A percentile compares a stretch with the other conserved stretches of the same genome.
These are phyloP conservation scores for Raphanus hybrid DNA, from an alignment of 441 rosid species.

Conservation along the genomic window DNA sequence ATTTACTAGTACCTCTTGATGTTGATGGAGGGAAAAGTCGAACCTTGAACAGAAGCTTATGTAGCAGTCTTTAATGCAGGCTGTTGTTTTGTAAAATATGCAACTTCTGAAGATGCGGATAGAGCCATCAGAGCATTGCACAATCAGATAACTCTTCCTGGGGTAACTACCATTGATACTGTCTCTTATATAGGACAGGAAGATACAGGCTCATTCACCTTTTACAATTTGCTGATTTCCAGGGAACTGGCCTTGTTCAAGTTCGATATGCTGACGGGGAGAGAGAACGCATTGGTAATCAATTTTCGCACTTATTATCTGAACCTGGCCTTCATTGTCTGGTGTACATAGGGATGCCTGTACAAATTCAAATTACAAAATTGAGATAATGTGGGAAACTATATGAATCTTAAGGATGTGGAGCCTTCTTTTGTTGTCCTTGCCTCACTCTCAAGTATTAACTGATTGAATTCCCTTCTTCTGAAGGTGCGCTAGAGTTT, in stretches of 20 bases:
- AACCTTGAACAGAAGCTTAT: conserved; percentile 51
- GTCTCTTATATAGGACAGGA: conserved; percentile 32
- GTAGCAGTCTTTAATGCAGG: conserved; percentile 72
- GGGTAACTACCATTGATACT: conserved; percentile 64
- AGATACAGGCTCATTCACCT: conserved; percentile 33
- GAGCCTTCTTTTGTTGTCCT: conserved; percentile 21
- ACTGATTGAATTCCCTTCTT: conserved; percentile 37
- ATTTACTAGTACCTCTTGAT: conserved; percentile 30
- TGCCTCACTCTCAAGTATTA: conserved; percentile 27
- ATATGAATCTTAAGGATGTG: neutral
- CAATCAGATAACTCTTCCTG: conserved; percentile 88
- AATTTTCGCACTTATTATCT: conserved; percentile 24
- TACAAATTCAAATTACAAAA: conserved; percentile 15
- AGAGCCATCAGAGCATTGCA: conserved; percentile 98
- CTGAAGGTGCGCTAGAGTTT: conserved; percentile 89
- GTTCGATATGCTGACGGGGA: conserved; percentile 99
- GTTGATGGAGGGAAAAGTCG: conserved; percentile 39
- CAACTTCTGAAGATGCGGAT: conserved; percentile 91
- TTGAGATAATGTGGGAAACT: conserved; percentile 18
- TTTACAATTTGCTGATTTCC: conserved; percentile 43
- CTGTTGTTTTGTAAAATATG: conserved; percentile 98
- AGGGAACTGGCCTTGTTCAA: conserved; percentile 97
- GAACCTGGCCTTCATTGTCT: neutral
- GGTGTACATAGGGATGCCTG: conserved; percentile 23
- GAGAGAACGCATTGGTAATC: conserved; percentile 94